Evolutionary conservation across 2,329 filamentous ascomycete genomes (phyloP), one percentile per base, ranked within the genome.

Genomic region (Ustilaginoidea virens): DNA sequence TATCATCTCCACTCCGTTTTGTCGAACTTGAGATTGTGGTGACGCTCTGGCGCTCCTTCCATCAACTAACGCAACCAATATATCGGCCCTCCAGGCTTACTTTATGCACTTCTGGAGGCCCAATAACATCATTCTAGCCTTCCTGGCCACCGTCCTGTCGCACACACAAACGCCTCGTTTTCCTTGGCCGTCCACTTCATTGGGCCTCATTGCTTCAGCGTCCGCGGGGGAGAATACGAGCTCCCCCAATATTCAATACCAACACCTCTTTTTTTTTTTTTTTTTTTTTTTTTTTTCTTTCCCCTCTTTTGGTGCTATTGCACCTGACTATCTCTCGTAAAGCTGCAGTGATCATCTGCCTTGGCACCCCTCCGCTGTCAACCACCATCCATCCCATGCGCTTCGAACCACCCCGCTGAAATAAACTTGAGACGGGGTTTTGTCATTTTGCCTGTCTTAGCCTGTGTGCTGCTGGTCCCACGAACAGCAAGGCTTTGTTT

Each of bases 191-290:
- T 37, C 33, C 25, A 37, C 31, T 34, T 36, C 36, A 44, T 47
- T 47, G 44, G 41, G 31, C 35, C 37, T 39, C 34, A 20, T 30
- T 29, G 15, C 27, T 27, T 12, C 28, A 16, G 21, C 18, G 13
- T 27, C 31, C 33, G 30, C 37, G 17, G 26, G 27, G 27, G 34
- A 43, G 40, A 44, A 51, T 51, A 52, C 49, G 49, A 51, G 45
- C 39, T 37, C 27, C 34, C 34, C 13, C 20, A 21, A 12, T 18
- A 25, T 30, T 19, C 26, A 20, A 6, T 10, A 22, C 12, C n/a
- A 17, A 19, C 14, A 12, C 22, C n/a, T n/a, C n/a, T n/a, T n/a
- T n/a, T n/a, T n/a, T n/a, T n/a, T n/a, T n/a, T n/a, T n/a, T n/a
- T n/a, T n/a, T n/a, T n/a, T n/a, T n/a, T n/a, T n/a, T n/a, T n/a